Conservation (phyloP, 202 grass and related monocot genomes). For the Schoenoplectus triqueter region DNA sequence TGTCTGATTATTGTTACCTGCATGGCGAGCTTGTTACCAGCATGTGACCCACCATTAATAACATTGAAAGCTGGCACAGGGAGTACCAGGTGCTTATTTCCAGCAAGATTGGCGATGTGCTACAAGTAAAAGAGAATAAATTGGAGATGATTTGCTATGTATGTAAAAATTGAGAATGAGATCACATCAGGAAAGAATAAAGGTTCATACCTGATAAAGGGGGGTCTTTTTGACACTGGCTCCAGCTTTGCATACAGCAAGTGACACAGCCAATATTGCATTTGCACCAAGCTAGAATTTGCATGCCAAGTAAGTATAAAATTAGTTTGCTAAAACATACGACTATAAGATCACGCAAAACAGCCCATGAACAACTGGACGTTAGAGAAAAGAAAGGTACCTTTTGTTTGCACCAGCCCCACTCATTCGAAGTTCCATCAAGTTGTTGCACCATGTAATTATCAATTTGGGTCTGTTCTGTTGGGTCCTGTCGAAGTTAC, state of each 20-base stretch:
- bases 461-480: conserved; percentile 69
- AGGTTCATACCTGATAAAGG: conserved; percentile 65
- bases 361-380: background rate
- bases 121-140: conserved; percentile 29
- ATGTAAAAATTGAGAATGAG: background rate
- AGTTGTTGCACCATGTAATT: conserved; percentile 94
- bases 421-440: conserved; percentile 91
- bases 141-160: background rate
- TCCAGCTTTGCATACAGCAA: conserved; percentile 88
- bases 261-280: conserved; percentile 88
- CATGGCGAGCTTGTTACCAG: conserved; percentile 99
- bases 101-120: conserved; percentile 95
- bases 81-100: conserved; percentile 81
- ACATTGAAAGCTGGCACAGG: conserved; percentile 93
- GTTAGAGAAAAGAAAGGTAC: conserved; percentile 41
- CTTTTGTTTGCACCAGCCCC: conserved; percentile 99
- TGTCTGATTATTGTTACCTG: conserved; percentile 52
- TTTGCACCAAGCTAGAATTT: conserved; percentile 84
- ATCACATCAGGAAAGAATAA: background rate
- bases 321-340: conserved; percentile 3
- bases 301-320: background rate
- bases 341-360: background rate
- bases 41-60: conserved; percentile 92
- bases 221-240: conserved; percentile 84
- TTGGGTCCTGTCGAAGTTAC: conserved; percentile 63